Evolutionary conservation across 495 filamentous ascomycete genomes (phyloP).

Genomic region (Opeltia flavorubescens): DNA sequence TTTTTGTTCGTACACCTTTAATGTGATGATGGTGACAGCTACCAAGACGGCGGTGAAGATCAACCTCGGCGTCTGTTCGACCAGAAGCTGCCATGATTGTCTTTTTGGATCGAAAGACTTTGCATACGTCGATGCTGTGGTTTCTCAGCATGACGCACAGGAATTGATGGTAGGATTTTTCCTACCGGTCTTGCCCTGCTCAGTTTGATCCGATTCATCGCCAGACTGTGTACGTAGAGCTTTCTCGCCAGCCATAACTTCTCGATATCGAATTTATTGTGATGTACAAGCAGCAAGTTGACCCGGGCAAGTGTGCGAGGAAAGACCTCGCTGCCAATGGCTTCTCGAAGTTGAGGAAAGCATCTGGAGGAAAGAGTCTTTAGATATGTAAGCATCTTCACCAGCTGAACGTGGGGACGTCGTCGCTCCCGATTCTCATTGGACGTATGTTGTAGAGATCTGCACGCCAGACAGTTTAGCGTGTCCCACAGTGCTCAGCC

Average conservation of each 20-base stretch:
- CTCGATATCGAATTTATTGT: neutral
- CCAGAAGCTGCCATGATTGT: slow-evolving; percentile 6
- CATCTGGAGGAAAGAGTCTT: too few species aligned
- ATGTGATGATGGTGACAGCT: neutral
- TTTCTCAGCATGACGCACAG: neutral
- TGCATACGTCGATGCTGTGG: neutral
- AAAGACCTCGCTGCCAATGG: neutral
- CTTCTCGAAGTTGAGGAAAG: too few species aligned
- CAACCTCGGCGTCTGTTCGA: slow-evolving; percentile 4
- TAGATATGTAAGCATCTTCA: too few species aligned
- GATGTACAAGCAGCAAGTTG: neutral
- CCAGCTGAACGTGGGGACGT: too few species aligned
- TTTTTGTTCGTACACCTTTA: slow-evolving; percentile 9
- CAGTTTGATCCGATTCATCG: neutral
- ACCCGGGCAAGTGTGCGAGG: neutral
- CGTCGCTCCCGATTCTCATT: too few species aligned
- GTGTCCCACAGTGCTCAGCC: neutral
- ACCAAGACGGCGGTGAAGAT: slow-evolving; percentile 9
- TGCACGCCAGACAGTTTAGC: neutral
- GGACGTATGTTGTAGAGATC: too few species aligned
- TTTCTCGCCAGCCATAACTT: neutral
- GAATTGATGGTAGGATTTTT: neutral
- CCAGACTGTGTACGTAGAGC: neutral
- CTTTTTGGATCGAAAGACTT: slow-evolving; percentile 6
- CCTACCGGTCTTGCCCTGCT: neutral